Conservation (phyloP, 1,284 basidiomycete species). For the Cryptococcus amylolentus region DNA sequence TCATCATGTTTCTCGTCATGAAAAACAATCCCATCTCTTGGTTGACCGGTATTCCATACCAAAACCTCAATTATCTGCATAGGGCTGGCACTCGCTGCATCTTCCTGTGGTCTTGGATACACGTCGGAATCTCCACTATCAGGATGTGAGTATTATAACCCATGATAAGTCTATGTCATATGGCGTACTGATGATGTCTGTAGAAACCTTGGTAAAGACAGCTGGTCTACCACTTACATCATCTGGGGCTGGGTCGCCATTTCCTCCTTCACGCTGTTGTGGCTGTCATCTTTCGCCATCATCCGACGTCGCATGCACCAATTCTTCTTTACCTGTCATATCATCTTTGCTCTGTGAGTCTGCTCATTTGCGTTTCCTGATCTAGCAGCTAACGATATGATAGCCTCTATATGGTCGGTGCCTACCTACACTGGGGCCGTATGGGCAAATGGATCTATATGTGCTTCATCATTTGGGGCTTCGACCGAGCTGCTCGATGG, state of each 20-base stretch:
- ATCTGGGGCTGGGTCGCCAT: neutral
- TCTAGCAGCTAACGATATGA: neutral
- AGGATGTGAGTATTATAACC: neutral
- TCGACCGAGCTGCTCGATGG: neutral
- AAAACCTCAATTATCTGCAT: slow-evolving; percentile 51
- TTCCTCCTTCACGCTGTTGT: neutral
- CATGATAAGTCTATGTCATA: neutral
- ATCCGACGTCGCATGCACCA: neutral
- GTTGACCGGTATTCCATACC: slow-evolving; percentile 47
- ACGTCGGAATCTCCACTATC: neutral
- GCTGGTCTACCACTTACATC: neutral
- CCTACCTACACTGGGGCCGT: neutral
- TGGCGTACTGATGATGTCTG: too few species aligned
- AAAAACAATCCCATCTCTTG: slow-evolving; percentile 47
- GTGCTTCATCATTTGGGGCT: neutral
- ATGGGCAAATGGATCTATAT: neutral
- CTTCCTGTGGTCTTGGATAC: neutral
- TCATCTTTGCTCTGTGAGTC: neutral
- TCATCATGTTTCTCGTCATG: slow-evolving; percentile 42
- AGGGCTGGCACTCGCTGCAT: slow-evolving; percentile 22
- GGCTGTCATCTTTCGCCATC: neutral
- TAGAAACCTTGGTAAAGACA: neutral
- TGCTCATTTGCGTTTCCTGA: too few species aligned
- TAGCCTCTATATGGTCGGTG: neutral
- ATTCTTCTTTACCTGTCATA: neutral